Conservation (phyloP, 2,329 filamentous ascomycete genomes). For the Dactylellina drechsleri region DNA sequence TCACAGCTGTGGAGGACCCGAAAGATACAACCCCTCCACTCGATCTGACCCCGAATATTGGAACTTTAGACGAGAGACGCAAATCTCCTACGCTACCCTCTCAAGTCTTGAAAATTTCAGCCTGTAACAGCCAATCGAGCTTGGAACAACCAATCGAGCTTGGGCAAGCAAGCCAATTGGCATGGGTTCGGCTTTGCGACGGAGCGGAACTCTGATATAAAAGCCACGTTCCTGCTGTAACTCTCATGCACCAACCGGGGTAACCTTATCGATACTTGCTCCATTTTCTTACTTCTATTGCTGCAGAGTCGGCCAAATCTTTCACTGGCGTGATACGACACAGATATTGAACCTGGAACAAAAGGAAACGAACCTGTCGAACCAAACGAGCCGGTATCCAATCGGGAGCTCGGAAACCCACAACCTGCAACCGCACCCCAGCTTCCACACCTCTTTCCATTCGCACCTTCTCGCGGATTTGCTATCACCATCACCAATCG, state of each 20-base stretch:
- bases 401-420: conserved; percentile 50
- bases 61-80: conserved; percentile 44
- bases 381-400: conserved; percentile 35
- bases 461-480: conserved; percentile 26
- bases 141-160: not conserved
- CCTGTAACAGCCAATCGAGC: conserved; percentile 17
- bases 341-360: conserved; percentile 22
- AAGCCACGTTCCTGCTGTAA: conserved; percentile 54
- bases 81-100: conserved; percentile 24
- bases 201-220: conserved; percentile 26
- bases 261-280: conserved; percentile 49
- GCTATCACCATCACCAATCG: conserved; percentile 51
- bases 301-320: conserved; percentile 32
- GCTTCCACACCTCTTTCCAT: conserved; percentile 32
- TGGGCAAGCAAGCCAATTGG: conserved; percentile 37
- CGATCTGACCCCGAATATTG: conserved; percentile 50
- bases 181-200: conserved; percentile 16
- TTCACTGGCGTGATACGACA: conserved; percentile 17
- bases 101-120: conserved; percentile 25
- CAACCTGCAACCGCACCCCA: conserved; percentile 28
- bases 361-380: conserved; percentile 14
- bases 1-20: conserved; percentile 33
- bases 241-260: conserved; percentile 36
- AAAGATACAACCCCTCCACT: conserved; percentile 39
- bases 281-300: conserved; percentile 8